phyloP scores from a whole-genome alignment of 192 early-diverging fungal species.

The Linnemannia exigua region DNA sequence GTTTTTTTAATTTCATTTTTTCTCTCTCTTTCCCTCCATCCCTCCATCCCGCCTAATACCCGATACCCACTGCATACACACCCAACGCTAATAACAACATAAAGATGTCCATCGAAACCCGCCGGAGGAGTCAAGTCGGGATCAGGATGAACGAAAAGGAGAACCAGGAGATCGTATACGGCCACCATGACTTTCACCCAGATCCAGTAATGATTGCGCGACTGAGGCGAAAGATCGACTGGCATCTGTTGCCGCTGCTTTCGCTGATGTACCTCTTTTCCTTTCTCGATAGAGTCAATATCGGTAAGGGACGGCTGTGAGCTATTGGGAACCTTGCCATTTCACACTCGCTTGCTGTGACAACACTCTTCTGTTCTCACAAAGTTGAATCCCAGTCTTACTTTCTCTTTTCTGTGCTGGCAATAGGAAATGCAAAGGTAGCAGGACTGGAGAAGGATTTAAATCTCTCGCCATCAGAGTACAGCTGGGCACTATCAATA shows the following conservation, averaged over 20 bases:
- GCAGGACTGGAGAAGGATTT: constrained; percentile 58
- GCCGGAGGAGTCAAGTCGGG: background rate
- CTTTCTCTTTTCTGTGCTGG: background rate
- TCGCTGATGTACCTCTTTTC: constrained; percentile 75
- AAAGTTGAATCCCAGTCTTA: background rate
- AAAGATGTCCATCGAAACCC: background rate
- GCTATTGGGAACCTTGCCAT: too few relatives aligned
- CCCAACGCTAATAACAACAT: background rate
- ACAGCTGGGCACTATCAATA: constrained; percentile 65
- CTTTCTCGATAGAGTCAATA: constrained; percentile 80
- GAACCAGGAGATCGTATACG: background rate
- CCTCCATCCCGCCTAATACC: background rate
- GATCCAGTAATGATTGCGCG: constrained; percentile 39
- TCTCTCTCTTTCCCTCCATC: background rate
- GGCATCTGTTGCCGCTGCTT: constrained; percentile 72
- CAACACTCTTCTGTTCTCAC: background rate
- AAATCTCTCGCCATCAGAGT: constrained; percentile 49
- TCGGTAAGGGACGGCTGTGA: constrained; percentile 44
- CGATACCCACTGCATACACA: background rate
- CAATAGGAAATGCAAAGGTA: constrained; percentile 63
- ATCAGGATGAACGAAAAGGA: background rate
- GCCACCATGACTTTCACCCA: constrained; percentile 16
- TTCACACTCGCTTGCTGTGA: background rate
- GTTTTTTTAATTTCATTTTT: background rate
- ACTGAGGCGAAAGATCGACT: constrained; percentile 71